Conservation (phyloP, 768 basidiomycete species). For the Serendipita sp. region DNA sequence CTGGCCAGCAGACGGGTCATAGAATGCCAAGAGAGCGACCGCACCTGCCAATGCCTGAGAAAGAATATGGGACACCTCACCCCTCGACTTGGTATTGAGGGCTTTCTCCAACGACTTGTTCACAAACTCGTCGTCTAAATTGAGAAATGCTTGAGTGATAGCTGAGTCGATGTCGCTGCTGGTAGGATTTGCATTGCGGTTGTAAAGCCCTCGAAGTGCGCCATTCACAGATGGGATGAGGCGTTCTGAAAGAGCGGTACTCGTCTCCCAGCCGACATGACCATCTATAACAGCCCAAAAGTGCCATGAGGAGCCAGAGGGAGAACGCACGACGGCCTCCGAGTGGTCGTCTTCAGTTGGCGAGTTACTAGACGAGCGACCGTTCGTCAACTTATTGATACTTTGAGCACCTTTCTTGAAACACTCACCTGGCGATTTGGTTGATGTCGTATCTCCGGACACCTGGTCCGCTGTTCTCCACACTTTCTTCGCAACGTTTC, state of each 20-base stretch:
- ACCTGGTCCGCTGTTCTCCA: neutral
- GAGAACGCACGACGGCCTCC: conserved; percentile 14
- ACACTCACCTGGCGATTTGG: neutral
- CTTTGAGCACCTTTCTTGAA: neutral
- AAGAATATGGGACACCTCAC: conserved; percentile 19
- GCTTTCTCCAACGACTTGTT: conserved; percentile 20
- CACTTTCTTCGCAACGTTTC: neutral
- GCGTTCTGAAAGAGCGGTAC: conserved; percentile 20
- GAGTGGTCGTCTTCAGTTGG: conserved; percentile 18
- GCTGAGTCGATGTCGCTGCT: conserved; percentile 21
- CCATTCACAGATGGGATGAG: conserved; percentile 18
- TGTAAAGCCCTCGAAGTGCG: conserved; percentile 16
- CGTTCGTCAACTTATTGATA: neutral
- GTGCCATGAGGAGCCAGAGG: conserved; percentile 18
- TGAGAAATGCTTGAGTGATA: conserved; percentile 24
- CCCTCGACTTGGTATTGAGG: conserved; percentile 16
- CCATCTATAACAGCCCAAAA: conserved; percentile 23
- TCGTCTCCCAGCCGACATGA: conserved; percentile 22
- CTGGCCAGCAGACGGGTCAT: conserved; percentile 24
- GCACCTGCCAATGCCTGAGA: conserved; percentile 25
- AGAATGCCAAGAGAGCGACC: conserved; percentile 31
- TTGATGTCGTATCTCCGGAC: conserved; percentile 2
- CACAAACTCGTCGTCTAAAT: conserved; percentile 28
- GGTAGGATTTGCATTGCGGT: conserved; percentile 9
- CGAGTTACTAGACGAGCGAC: conserved; percentile 14